Conservation (phyloP, 345 rosid species). For the Brassica juncea region DNA sequence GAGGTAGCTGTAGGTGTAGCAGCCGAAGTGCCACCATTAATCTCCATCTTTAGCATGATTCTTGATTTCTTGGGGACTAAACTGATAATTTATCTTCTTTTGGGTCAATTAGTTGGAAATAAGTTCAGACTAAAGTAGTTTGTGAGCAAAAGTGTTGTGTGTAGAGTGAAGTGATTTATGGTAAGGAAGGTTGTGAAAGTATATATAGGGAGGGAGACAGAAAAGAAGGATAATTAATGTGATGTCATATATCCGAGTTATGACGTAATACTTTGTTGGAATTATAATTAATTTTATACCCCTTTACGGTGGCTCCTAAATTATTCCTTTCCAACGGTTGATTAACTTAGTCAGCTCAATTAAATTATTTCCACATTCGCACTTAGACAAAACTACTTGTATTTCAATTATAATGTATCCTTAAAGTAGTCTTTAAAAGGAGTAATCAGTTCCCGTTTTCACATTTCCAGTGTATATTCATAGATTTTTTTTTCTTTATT, state of each 20-base stretch:
- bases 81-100: not conserved
- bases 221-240: not conserved
- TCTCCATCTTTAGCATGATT: slow-evolving; percentile 47
- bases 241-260: slow-evolving; percentile 18
- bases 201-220: slow-evolving; percentile 19
- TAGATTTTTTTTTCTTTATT: not conserved
- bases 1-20: slow-evolving; percentile 33
- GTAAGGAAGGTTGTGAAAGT: slow-evolving; percentile 14
- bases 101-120: slow-evolving; percentile 13
- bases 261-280: slow-evolving; percentile 1
- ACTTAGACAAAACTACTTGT: slow-evolving; percentile 22
- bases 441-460: slow-evolving; percentile 23
- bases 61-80: not conserved
- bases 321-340: slow-evolving; percentile 38
- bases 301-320: slow-evolving; percentile 36
- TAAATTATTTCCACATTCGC: slow-evolving; percentile 37
- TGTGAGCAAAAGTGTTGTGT: slow-evolving; percentile 6
- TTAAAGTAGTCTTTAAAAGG: slow-evolving; percentile 21
- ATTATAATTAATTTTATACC: slow-evolving; percentile 5
- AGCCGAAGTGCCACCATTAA: slow-evolving; percentile 30
- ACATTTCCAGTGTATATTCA: slow-evolving; percentile 17
- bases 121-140: slow-evolving; percentile 13
- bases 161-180: slow-evolving; percentile 35
- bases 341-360: slow-evolving; percentile 36
- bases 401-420: not conserved